These are phyloP conservation scores for Cucumis melo DNA, from an alignment of 306 rosid genomes.

Conservation along the genomic window DNA sequence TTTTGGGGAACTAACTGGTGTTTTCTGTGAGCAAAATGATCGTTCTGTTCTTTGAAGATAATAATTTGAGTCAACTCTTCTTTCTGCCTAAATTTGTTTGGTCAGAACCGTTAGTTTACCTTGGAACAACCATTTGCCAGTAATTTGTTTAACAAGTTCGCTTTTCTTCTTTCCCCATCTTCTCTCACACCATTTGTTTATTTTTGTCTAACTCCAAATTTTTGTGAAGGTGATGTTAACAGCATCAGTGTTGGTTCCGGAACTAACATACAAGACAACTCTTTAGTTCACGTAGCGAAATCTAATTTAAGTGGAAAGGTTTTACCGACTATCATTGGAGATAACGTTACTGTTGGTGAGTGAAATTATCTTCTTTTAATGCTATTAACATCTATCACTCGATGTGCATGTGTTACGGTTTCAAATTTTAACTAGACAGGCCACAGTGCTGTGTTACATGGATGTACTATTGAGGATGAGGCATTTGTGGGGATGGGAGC, in stretches of 20 bases:
- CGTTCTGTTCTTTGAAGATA: background rate
- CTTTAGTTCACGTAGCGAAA: slow-evolving; percentile 87
- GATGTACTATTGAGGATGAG: slow-evolving; percentile 92
- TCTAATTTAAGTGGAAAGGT: slow-evolving; percentile 85
- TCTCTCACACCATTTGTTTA: background rate
- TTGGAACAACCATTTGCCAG: background rate
- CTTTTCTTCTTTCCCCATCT: background rate
- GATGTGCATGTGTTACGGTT: slow-evolving; percentile 5
- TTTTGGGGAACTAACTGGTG: background rate
- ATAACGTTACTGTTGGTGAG: slow-evolving; percentile 94
- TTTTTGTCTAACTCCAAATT: slow-evolving; percentile 11
- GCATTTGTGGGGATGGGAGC: slow-evolving; percentile 98
- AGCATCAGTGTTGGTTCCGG: slow-evolving; percentile 79
- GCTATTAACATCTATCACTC: background rate
- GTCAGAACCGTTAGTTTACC: background rate
- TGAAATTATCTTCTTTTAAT: slow-evolving; percentile 14
- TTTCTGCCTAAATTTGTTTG: background rate
- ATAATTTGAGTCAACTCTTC: background rate
- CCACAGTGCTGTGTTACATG: slow-evolving; percentile 84
- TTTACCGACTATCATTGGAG: slow-evolving; percentile 74
- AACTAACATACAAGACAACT: slow-evolving; percentile 90
- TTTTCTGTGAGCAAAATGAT: background rate
- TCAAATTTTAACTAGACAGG: slow-evolving; percentile 27
- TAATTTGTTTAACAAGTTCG: background rate
- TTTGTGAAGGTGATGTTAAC: slow-evolving; percentile 68